Evolutionary conservation across 2,329 filamentous ascomycete genomes (phyloP).

Genomic region (Aspergillus hortae): DNA sequence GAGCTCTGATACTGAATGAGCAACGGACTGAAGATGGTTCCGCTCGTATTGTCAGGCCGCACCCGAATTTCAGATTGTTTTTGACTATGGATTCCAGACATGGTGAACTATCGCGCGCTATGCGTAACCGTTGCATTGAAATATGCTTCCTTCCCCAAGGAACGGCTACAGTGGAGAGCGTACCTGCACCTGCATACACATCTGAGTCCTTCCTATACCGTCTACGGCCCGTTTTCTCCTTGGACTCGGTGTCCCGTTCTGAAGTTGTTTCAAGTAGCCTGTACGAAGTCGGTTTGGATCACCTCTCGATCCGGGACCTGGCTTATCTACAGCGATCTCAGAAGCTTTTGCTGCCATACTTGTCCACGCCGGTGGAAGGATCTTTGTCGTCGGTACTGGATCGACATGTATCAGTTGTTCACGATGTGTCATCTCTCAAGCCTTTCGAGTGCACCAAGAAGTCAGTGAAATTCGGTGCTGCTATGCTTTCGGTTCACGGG

Average conservation of each 20-base stretch:
- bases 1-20: constrained; percentile 86
- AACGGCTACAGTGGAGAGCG: constrained; percentile 10
- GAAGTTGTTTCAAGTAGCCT: constrained; percentile 14
- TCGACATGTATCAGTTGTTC: constrained; percentile 30
- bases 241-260: constrained; percentile 11
- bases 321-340: constrained; percentile 30
- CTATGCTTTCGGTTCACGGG: constrained; percentile 24
- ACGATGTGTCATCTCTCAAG: constrained; percentile 28
- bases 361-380: constrained; percentile 7
- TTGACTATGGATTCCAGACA: constrained; percentile 88
- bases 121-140: constrained; percentile 93
- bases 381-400: constrained; percentile 20
- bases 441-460: constrained; percentile 20
- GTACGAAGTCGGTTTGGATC: constrained; percentile 34
- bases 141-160: constrained; percentile 64
- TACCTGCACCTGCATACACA: constrained; percentile 32
- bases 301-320: constrained; percentile 34
- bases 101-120: constrained; percentile 90
- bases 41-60: constrained; percentile 73
- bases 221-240: constrained; percentile 32
- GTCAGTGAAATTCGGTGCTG: constrained; percentile 22
- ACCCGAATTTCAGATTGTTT: constrained; percentile 86
- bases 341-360: constrained; percentile 17
- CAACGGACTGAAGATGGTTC: constrained; percentile 80
- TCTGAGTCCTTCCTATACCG: constrained; percentile 39